Evolutionary conservation across 108 stramenopile species (phyloP).

Genomic region (Aurantiochytrium sp.): DNA sequence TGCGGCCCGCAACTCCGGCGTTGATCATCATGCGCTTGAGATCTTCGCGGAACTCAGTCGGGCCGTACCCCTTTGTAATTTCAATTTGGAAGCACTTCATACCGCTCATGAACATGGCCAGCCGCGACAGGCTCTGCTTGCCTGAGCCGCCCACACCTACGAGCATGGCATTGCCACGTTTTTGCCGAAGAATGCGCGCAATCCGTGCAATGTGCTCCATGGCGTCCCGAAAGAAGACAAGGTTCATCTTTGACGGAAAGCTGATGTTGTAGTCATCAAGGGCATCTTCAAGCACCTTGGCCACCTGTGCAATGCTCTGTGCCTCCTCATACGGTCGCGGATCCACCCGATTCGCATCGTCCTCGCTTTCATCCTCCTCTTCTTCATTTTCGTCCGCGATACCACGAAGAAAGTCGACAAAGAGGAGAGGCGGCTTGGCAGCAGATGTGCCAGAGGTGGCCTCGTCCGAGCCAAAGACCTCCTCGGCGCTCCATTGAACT

Average conservation of each 20-base stretch:
- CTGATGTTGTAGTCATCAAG: conserved; percentile 46
- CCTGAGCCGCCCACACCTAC: conserved; percentile 55
- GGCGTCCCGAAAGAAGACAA: conserved; percentile 55
- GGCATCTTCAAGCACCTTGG: conserved; percentile 44
- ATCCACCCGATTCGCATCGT: not conserved
- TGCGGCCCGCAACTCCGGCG: conserved; percentile 46
- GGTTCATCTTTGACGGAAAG: conserved; percentile 44
- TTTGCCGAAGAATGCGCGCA: conserved; percentile 49
- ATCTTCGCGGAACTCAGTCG: conserved; percentile 46
- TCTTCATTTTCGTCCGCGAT: conserved; percentile 18
- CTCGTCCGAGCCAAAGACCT: not conserved
- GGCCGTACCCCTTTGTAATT: conserved; percentile 47
- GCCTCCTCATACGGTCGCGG: conserved; percentile 49
- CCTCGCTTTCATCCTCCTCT: not conserved
- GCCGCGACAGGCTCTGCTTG: conserved; percentile 42
- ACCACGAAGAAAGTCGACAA: conserved; percentile 42
- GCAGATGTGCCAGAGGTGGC: not conserved
- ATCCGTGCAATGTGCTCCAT: conserved; percentile 48
- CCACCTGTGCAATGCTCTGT: conserved; percentile 6
- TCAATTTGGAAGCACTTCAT: conserved; percentile 41
- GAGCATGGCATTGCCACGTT: conserved; percentile 47
- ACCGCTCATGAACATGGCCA: conserved; percentile 48
- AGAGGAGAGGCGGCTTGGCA: conserved; percentile 28
- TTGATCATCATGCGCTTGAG: conserved; percentile 38
- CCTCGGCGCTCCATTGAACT: not conserved